Base-by-base conservation (phyloP, 495 filamentous ascomycete genomes). In the Aspergillus avenaceus region DNA sequence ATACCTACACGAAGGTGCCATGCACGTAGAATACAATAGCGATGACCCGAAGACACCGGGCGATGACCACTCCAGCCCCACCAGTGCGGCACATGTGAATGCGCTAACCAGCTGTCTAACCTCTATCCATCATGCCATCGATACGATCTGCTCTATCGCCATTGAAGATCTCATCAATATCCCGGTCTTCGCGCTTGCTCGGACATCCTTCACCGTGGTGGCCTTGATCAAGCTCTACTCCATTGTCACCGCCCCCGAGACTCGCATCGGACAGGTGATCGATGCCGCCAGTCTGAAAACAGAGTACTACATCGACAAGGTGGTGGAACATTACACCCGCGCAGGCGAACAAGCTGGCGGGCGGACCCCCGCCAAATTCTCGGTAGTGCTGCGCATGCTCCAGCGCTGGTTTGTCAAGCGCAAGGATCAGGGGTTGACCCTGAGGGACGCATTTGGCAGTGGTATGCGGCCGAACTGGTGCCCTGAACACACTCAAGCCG, bases 161-260 rank as follows among this genome's bases (percentile, higher is more conserved):
- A 63, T 78, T n/a, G 66, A 74, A 2, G 76, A 72, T 11, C 75
- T 96, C 31, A 78, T 84, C 47, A 84, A 74, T 13, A 61, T 96
- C 11, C 90, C 92, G 8, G 84, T 93, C 3, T 81, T 88, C 53
- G 81, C 80, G 41, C 83, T 88, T 55, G 87, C 91, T 34, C 85
- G 90, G 12, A 82, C 88, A 31, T 81, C 87, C 24, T 95, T 93
- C 53, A 86, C 90, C 5, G 79, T 86, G 18, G 83, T 97, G n/a
- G 81, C 90, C 14, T 67, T 97, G 14, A 90, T 96, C 63, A 96
- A 95, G 59, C 80, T 96, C 52, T 90, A 90, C 65, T 87, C 90
- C 42, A 83, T 88, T 3, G 84, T 88, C 8, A 83, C 79, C 11
- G 75, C 81, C 9, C 77, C 87, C 0, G 75, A 81, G 37, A 82